Evolutionary conservation across 2,329 filamentous ascomycete genomes (phyloP).

Genomic region (Penicillium janthinellum): DNA sequence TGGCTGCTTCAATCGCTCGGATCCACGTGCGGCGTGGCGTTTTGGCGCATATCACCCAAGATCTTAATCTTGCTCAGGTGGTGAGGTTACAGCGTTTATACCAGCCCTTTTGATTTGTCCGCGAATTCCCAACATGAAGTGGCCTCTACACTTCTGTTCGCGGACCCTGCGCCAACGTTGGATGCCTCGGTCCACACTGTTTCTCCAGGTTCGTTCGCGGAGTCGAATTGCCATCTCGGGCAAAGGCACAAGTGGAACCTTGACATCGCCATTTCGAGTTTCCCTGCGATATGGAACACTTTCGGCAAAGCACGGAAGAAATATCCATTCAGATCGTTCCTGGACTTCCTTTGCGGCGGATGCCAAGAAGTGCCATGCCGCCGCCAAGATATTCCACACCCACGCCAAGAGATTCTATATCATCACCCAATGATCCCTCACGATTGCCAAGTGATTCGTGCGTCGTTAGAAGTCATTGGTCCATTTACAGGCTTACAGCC

Average conservation of each 20-base stretch:
- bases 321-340: background rate
- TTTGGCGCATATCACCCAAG: background rate
- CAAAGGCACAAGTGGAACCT: background rate
- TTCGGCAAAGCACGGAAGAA: constrained; percentile 2
- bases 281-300: background rate
- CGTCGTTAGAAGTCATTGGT: background rate
- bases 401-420: constrained; percentile 15
- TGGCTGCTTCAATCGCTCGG: constrained; percentile 1
- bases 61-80: background rate
- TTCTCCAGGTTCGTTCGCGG: background rate
- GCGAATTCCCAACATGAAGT: background rate
- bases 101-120: background rate
- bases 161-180: background rate
- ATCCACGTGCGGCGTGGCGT: background rate
- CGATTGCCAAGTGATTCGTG: constrained; percentile 10
- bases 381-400: constrained; percentile 4
- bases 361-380: constrained; percentile 4
- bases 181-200: background rate
- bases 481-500: constrained; percentile 14
- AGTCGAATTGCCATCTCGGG: background rate
- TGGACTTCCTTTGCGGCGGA: background rate
- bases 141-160: background rate
- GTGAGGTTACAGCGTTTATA: background rate
- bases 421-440: constrained; percentile 5
- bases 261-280: background rate